Base-by-base conservation (phyloP, 352 stramenopile genomes). In the Phytophthora crassamura region DNA sequence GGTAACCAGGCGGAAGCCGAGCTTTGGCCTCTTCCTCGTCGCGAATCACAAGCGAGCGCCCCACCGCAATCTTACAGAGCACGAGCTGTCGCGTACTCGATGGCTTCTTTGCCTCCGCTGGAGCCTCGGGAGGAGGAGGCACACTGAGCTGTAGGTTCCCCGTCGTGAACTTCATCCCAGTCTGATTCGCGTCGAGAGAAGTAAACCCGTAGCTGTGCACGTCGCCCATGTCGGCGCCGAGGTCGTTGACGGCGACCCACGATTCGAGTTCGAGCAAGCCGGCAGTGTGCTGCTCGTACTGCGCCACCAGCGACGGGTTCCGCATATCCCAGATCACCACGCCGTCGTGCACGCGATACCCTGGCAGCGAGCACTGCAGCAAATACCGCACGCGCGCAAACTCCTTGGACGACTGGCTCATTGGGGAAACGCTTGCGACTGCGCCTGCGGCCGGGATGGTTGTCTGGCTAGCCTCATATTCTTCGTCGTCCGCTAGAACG, bases 251-350 rank as follows among this genome's bases (percentile, higher is more conserved):
- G 10, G 82, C 69, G 6, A 93, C 82, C 84, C 84, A 93, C 3
- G 83, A 91, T 28, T 93, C 83, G 22, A 93, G 70, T 51, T 91
- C 77, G 6, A 95, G 60, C 3, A 95, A 33, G 0, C 84, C 85
- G 0, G 49, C 56, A 0, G 72, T 67, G 12, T 80, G 69, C 7
- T 82, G 68, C 18, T 87, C 82, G 58, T 91, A 93, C 45, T 93
- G 78, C 1, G 64, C 67, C 0, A 84, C 52, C 0, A 92, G 67
- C 8, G 66, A 71, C 39, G 82, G 76, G 48, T 89, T 92, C 18
- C 72, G 75, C 77, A 94, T 87, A 67, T 93, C 86, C 73, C 77
- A 90, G 50, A 93, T 84, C 36, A 76, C 56, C 33, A 94, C 63
- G 20, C 82, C 75, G 33, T 89, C 86, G 38, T 85, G 73, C 6